Conservation (phyloP, 495 filamentous ascomycete species). For the Daldinia grandis region DNA sequence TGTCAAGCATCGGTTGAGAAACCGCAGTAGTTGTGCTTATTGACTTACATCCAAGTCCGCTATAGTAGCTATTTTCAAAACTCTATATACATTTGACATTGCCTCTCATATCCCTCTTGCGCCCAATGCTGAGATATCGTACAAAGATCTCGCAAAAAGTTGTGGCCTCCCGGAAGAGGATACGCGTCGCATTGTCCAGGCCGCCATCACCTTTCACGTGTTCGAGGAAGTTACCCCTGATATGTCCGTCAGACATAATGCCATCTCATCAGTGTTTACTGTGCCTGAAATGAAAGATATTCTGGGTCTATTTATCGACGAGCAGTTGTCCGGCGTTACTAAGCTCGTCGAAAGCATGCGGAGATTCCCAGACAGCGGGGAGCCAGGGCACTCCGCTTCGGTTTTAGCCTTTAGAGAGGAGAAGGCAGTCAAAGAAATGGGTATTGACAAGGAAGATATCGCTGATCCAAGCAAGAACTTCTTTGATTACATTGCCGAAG, state of each 20-base stretch:
- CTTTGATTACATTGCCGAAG: slow-evolving; percentile 49
- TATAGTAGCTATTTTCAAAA: slow-evolving; percentile 22
- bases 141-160: slow-evolving; percentile 46
- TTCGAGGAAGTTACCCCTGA: slow-evolving; percentile 57
- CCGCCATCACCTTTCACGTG: slow-evolving; percentile 56
- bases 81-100: slow-evolving; percentile 35
- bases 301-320: slow-evolving; percentile 50
- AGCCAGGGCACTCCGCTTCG: slow-evolving; percentile 39
- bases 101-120: slow-evolving; percentile 32
- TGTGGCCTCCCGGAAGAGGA: slow-evolving; percentile 46
- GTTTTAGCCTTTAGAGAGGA: slow-evolving; percentile 28
- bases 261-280: slow-evolving; percentile 43
- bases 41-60: slow-evolving; percentile 24
- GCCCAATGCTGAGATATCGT: slow-evolving; percentile 39
- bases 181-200: slow-evolving; percentile 54
- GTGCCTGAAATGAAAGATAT: slow-evolving; percentile 44
- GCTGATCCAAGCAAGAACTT: slow-evolving; percentile 42
- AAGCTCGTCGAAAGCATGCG: slow-evolving; percentile 37
- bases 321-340: slow-evolving; percentile 47
- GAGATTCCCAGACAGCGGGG: slow-evolving; percentile 37
- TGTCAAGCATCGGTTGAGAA: background rate
- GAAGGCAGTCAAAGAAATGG: slow-evolving; percentile 11
- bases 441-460: slow-evolving; percentile 11
- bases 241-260: slow-evolving; percentile 53
- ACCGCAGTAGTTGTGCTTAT: background rate